Conservation (phyloP, 371 early-diverging fungal genomes). For the Actinomortierella wolfii region DNA sequence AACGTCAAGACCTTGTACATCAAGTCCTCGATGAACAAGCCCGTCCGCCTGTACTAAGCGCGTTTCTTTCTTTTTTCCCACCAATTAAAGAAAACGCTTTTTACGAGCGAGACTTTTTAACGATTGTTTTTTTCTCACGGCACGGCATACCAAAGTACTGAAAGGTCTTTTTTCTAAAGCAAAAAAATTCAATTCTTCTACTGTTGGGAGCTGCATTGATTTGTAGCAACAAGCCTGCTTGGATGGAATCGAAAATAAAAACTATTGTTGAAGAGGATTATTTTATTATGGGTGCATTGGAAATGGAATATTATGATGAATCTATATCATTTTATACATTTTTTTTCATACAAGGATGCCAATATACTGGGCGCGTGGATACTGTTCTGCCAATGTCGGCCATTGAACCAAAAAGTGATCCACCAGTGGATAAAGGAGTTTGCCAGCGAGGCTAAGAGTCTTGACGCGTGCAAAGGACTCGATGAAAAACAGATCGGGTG, state of each 20-base stretch:
- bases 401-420: slow-evolving; percentile 94
- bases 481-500: slow-evolving; percentile 75
- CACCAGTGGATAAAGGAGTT: slow-evolving; percentile 75
- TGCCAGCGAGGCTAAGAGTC: slow-evolving; percentile 84
- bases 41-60: slow-evolving; percentile 80
- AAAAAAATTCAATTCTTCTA: slow-evolving; percentile 28
- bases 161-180: slow-evolving; percentile 16
- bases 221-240: slow-evolving; percentile 50
- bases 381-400: slow-evolving; percentile 62
- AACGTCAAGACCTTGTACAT: slow-evolving; percentile 98
- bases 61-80: slow-evolving; percentile 8
- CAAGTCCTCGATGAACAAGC: slow-evolving; percentile 98
- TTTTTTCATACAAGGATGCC: slow-evolving; percentile 72
- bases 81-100: slow-evolving; percentile 1
- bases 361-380: slow-evolving; percentile 70
- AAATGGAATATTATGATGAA: too few relatives aligned
- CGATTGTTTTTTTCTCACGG: slow-evolving; percentile 7
- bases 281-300: too few relatives aligned
- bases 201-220: slow-evolving; percentile 48
- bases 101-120: too few relatives aligned
- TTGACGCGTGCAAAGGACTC: slow-evolving; percentile 93
- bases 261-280: slow-evolving; percentile 1
- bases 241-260: slow-evolving; percentile 45
- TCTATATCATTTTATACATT: too few relatives aligned
- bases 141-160: slow-evolving; percentile 50